These are phyloP conservation scores for Fraxinus anomala DNA, from an alignment of 257 asterid species.

Conservation along the genomic window DNA sequence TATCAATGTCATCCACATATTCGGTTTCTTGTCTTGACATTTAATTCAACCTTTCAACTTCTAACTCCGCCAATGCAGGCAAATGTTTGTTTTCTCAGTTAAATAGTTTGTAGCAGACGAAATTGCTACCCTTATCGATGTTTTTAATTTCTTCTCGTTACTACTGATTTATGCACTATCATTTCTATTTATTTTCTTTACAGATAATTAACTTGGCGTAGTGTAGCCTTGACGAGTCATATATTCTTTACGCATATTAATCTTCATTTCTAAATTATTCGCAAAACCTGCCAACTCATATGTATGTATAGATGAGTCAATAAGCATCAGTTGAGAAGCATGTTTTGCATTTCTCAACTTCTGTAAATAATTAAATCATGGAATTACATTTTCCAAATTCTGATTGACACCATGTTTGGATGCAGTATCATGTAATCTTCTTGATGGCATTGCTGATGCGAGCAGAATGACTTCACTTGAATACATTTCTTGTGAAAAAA, in stretches of 20 bases:
- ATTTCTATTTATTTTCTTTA: too few species aligned
- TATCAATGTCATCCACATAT: conserved; percentile 22
- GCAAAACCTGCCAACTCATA: neutral
- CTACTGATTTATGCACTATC: too few species aligned
- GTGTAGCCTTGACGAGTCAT: neutral
- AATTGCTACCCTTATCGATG: too few species aligned
- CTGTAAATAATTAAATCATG: neutral
- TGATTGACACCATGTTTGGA: neutral
- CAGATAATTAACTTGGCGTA: too few species aligned
- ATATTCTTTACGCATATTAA: neutral
- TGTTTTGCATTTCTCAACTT: conserved; percentile 60
- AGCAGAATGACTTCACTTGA: neutral
- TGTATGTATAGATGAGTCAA: conserved; percentile 32
- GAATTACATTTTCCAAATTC: neutral
- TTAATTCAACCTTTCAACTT: conserved; percentile 18
- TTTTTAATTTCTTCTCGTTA: too few species aligned
- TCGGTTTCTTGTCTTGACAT: conserved; percentile 38
- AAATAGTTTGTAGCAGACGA: neutral
- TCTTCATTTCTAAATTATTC: neutral
- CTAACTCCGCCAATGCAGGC: too few species aligned
- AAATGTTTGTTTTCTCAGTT: too few species aligned
- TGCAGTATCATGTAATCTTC: conserved; percentile 10
- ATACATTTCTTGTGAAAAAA: neutral
- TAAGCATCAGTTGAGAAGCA: conserved; percentile 43
- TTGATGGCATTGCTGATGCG: neutral